Evolutionary conservation across 2,329 filamentous ascomycete species (phyloP).

Genomic region (Pseudogymnoascus sp.): DNA sequence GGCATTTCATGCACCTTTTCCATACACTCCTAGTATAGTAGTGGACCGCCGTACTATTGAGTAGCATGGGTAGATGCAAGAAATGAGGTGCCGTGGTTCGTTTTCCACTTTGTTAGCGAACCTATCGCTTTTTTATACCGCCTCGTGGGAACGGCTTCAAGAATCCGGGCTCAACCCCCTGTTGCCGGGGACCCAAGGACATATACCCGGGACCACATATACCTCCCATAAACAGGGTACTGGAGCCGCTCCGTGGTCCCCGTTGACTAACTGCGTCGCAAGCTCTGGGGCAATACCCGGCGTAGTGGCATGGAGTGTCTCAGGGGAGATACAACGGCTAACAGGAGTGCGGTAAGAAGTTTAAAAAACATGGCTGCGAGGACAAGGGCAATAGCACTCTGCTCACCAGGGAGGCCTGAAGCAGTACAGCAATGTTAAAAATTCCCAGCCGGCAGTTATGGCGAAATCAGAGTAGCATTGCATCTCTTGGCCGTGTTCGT

Average conservation of each 20-base stretch:
- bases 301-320: background rate
- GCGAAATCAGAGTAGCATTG: background rate
- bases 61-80: background rate
- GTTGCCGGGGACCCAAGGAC: background rate
- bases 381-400: background rate
- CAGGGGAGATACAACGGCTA: background rate
- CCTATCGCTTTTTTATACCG: background rate
- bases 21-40: background rate
- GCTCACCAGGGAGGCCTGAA: background rate
- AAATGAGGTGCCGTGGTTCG: background rate
- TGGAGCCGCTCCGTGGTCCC: background rate
- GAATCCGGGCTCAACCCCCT: background rate
- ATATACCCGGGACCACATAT: conserved; percentile 6
- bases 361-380: background rate
- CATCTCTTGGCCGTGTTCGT: background rate
- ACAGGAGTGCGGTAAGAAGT: background rate
- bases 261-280: background rate
- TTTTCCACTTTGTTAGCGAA: background rate
- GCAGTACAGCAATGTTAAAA: background rate
- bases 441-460: background rate
- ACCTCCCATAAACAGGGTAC: background rate
- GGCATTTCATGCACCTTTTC: background rate
- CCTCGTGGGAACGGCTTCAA: background rate
- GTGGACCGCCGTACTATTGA: background rate
- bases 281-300: background rate